These are phyloP conservation scores for Auriscalpium microsporum DNA, from an alignment of 768 basidiomycete genomes.

Conservation along the genomic window DNA sequence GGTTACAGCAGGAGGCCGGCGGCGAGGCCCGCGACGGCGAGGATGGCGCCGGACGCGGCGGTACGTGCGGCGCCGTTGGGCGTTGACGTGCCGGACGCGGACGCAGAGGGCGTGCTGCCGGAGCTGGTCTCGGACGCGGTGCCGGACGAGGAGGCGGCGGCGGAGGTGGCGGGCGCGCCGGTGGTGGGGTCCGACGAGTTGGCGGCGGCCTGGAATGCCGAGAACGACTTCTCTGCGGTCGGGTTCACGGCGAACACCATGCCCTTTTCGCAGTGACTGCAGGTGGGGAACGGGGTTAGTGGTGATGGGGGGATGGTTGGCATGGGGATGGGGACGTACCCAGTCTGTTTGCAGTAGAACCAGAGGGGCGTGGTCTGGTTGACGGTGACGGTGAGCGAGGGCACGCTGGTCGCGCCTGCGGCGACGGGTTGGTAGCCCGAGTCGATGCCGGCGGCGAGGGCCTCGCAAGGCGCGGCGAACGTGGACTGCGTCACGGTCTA, in stretches of 20 bases:
- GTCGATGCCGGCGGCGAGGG: slow-evolving; percentile 15
- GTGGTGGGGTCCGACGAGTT: neutral
- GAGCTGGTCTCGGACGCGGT: neutral
- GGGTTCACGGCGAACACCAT: slow-evolving; percentile 27
- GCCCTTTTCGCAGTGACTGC: slow-evolving; percentile 20
- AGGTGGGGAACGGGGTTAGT: neutral
- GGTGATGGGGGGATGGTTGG: neutral
- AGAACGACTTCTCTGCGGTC: slow-evolving; percentile 19
- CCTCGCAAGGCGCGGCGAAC: slow-evolving; percentile 26
- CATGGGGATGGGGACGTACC: slow-evolving; percentile 13
- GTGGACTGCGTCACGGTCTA: slow-evolving; percentile 29
- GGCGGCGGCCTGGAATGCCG: slow-evolving; percentile 16
- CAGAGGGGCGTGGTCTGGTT: slow-evolving; percentile 19
- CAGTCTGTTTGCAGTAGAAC: slow-evolving; percentile 23
- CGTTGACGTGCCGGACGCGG: neutral
- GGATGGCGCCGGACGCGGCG: slow-evolving; percentile 3
- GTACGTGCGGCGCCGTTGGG: neutral
- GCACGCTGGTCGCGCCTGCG: slow-evolving; percentile 3
- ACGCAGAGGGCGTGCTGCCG: neutral
- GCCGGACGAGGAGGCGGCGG: neutral
- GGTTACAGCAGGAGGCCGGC: slow-evolving; percentile 11
- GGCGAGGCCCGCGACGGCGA: slow-evolving; percentile 10
- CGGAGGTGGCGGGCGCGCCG: neutral
- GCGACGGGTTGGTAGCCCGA: slow-evolving; percentile 23
- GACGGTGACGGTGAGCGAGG: slow-evolving; percentile 14